phyloP scores from a whole-genome alignment of 2,329 filamentous ascomycete genomes.

The Xylariaceae sp. region DNA sequence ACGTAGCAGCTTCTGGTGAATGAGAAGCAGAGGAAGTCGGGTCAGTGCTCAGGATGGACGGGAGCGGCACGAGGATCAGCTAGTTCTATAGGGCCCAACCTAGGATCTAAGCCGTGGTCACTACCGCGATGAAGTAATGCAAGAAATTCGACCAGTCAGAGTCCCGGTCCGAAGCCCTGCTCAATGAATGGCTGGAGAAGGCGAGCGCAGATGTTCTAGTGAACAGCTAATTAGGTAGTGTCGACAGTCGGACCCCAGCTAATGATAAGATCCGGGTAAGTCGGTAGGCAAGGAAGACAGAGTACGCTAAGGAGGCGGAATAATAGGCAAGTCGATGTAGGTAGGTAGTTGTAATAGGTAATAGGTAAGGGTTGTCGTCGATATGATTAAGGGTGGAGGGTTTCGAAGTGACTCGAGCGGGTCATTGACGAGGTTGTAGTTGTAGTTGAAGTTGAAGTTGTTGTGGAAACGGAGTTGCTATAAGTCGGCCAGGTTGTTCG shows the following conservation, averaged over 20 bases:
- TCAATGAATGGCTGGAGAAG: slow-evolving; percentile 36
- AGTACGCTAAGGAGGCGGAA: slow-evolving; percentile 3
- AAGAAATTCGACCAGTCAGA: slow-evolving; percentile 38
- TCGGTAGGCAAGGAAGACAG: background rate
- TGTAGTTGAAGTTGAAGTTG: no score
- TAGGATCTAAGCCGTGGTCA: slow-evolving; percentile 12
- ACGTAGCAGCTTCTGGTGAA: slow-evolving; percentile 22
- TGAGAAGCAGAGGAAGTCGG: slow-evolving; percentile 21
- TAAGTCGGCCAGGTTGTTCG: background rate
- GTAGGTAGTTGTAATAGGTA: background rate
- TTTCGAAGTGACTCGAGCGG: no score
- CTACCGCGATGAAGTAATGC: slow-evolving; percentile 32
- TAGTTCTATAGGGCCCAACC: slow-evolving; percentile 30
- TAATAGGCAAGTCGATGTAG: background rate
- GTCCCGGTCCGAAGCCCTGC: slow-evolving; percentile 32
- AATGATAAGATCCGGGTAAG: slow-evolving; percentile 8
- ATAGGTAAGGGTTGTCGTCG: no score
- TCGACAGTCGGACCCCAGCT: slow-evolving; percentile 21
- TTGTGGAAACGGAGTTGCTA: no score
- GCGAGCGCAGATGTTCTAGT: slow-evolving; percentile 33
- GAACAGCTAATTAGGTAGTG: slow-evolving; percentile 32
- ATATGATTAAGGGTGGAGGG: no score
- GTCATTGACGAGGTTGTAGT: no score
- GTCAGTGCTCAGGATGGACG: slow-evolving; percentile 25
- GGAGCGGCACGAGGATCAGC: slow-evolving; percentile 30